These are phyloP conservation scores for Teunomyces atbi DNA, from an alignment of 805 yeast genomes.

Conservation along the genomic window DNA sequence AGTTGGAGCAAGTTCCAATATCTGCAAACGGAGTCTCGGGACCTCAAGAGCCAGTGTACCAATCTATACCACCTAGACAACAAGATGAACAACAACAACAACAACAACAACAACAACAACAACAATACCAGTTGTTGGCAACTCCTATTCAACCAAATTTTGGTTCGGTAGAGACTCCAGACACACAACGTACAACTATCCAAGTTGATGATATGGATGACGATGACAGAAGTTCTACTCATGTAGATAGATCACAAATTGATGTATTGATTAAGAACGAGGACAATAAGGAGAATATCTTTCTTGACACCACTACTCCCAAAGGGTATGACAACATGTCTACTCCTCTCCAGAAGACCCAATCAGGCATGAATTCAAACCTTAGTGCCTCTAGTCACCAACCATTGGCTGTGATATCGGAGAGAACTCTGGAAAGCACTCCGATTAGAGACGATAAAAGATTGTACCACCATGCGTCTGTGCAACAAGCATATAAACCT, in stretches of 20 bases:
- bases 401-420: constrained; percentile 33
- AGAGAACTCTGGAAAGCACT: constrained; percentile 29
- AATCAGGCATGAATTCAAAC: constrained; percentile 8
- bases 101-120: not conserved
- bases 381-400: constrained; percentile 16
- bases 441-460: constrained; percentile 14
- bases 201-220: constrained; percentile 43
- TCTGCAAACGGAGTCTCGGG: not conserved
- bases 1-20: constrained; percentile 5
- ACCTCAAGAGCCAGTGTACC: not conserved
- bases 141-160: constrained; percentile 30
- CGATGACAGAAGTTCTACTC: constrained; percentile 23
- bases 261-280: constrained; percentile 25
- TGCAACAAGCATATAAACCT: constrained; percentile 21
- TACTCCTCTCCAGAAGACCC: constrained; percentile 26
- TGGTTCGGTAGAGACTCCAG: constrained; percentile 37
- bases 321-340: constrained; percentile 28
- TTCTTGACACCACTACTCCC: constrained; percentile 30
- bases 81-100: not conserved
- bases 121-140: constrained; percentile 17
- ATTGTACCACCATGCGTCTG: constrained; percentile 3
- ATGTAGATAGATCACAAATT: constrained; percentile 36
- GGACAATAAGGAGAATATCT: constrained; percentile 51
- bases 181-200: constrained; percentile 44
- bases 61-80: not conserved